Conservation (phyloP, 139 green algal species). For the Coccomyxa sp. region DNA sequence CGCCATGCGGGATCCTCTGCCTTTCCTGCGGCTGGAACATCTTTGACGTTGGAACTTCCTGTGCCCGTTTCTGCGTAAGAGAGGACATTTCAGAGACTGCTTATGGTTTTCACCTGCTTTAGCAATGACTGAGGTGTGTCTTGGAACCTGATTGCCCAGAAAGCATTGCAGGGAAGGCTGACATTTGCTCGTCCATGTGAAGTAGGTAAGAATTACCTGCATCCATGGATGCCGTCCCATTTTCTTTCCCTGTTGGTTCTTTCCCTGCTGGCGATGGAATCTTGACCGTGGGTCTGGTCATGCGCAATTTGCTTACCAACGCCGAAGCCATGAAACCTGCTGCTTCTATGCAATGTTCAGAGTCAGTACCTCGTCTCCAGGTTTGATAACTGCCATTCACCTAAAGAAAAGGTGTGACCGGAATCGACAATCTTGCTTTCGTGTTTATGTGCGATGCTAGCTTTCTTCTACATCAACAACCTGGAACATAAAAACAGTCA, state of each 20-base stretch:
- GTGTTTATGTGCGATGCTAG: too few species aligned
- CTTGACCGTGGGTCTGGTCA: not conserved
- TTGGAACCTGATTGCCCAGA: too few species aligned
- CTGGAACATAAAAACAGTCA: too few species aligned
- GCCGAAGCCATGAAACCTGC: too few species aligned
- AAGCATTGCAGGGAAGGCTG: not conserved
- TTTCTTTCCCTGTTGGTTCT: not conserved
- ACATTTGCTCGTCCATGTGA: not conserved
- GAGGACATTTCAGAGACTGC: not conserved
- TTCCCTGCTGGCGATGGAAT: not conserved
- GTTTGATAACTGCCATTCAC: too few species aligned
- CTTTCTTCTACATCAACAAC: too few species aligned
- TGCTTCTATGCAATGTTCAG: too few species aligned
- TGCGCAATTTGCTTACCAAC: not conserved
- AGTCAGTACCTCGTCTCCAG: too few species aligned
- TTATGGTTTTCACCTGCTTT: too few species aligned
- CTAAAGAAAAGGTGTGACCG: too few species aligned
- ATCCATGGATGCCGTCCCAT: not conserved
- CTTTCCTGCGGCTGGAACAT: not conserved
- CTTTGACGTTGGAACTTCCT: not conserved
- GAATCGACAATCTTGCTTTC: too few species aligned
- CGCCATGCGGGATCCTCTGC: not conserved
- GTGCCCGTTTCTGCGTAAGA: not conserved
- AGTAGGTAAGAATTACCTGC: not conserved
- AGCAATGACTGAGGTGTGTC: too few species aligned